These are phyloP conservation scores for Pisolithus thermaeus DNA, from an alignment of 1,284 basidiomycete species.

Conservation along the genomic window DNA sequence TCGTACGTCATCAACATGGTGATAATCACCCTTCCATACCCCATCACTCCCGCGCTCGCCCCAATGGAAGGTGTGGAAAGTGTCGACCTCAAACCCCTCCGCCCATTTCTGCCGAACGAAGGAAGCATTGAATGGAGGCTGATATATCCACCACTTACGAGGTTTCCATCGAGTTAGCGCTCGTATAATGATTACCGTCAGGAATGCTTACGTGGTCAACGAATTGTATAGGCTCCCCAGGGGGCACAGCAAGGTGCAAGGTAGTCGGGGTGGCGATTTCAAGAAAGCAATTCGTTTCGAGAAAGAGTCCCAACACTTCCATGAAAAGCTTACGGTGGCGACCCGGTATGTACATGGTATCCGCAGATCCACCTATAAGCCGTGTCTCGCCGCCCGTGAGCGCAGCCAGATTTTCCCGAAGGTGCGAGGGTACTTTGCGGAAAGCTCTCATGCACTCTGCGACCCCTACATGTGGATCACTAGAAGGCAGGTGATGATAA, in stretches of 20 bases:
- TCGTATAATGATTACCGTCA: background rate
- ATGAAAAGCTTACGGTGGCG: conserved; percentile 34
- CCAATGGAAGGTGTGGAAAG: conserved; percentile 48
- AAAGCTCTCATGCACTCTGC: conserved; percentile 40
- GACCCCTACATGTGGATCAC: conserved; percentile 41
- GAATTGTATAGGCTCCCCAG: conserved; percentile 36
- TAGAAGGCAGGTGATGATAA: conserved; percentile 11
- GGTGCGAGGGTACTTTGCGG: conserved; percentile 26
- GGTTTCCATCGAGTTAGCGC: background rate
- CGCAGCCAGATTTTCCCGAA: conserved; percentile 33
- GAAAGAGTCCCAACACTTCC: conserved; percentile 37
- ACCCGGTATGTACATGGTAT: conserved; percentile 45
- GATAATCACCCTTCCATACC: conserved; percentile 30
- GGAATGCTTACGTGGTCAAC: conserved; percentile 39
- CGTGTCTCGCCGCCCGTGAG: conserved; percentile 31
- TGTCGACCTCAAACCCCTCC: conserved; percentile 42
- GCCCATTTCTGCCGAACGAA: conserved; percentile 44
- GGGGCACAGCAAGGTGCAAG: conserved; percentile 36
- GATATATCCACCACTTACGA: conserved; percentile 44
- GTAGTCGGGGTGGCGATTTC: conserved; percentile 44
- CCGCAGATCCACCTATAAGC: conserved; percentile 42
- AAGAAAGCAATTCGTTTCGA: conserved; percentile 44
- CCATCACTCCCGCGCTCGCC: conserved; percentile 34
- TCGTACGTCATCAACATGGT: conserved; percentile 34
- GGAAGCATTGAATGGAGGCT: conserved; percentile 39